These are phyloP conservation scores for Lentithecium fluviatile DNA, from an alignment of 495 filamentous ascomycete genomes.

Conservation along the genomic window DNA sequence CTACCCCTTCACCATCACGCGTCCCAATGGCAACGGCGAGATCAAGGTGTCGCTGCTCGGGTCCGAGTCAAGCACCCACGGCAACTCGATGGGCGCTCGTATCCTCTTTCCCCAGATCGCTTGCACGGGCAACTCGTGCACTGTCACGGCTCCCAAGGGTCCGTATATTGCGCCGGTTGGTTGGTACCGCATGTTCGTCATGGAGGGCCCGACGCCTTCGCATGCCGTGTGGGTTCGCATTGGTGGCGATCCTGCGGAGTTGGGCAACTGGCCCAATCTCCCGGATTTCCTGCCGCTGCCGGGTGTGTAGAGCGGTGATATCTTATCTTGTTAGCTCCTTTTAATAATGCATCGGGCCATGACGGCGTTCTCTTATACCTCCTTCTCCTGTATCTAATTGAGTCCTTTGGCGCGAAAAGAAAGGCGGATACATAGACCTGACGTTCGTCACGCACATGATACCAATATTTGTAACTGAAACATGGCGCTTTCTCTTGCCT, in stretches of 20 bases:
- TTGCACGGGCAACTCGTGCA: constrained; percentile 53
- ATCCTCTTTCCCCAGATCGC: constrained; percentile 56
- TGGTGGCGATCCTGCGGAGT: constrained; percentile 57
- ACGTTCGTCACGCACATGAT: too few species aligned
- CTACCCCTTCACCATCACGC: constrained; percentile 45
- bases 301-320: neutral
- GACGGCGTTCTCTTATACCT: neutral
- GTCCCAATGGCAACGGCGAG: constrained; percentile 19
- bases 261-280: constrained; percentile 61
- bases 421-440: too few species aligned
- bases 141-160: constrained; percentile 56
- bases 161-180: constrained; percentile 54
- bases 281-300: constrained; percentile 43
- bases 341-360: neutral
- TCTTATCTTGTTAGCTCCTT: neutral
- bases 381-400: neutral
- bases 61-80: constrained; percentile 59
- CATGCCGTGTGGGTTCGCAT: constrained; percentile 59
- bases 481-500: too few species aligned
- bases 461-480: too few species aligned
- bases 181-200: constrained; percentile 62
- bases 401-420: too few species aligned
- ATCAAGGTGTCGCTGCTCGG: constrained; percentile 56
- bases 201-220: constrained; percentile 54
- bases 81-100: constrained; percentile 63